These are phyloP conservation scores for Globisporangium cystogenes DNA, from an alignment of 352 stramenopile genomes.

Conservation along the genomic window DNA sequence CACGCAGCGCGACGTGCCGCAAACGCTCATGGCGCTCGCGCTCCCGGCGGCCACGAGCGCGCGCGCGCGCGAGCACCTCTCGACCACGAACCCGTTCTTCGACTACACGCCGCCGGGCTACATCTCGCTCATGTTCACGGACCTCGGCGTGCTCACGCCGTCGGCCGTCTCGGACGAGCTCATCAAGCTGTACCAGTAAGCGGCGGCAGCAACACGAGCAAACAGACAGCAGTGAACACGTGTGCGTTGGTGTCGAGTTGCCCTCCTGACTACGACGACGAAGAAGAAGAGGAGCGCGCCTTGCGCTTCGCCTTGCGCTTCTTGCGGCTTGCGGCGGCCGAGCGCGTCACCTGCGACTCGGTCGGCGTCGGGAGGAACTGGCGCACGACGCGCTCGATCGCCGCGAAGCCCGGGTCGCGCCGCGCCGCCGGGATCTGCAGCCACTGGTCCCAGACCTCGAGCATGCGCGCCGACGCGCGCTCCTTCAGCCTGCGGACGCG, in stretches of 20 bases:
- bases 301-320: slow-evolving; percentile 1
- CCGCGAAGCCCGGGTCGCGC: slow-evolving; percentile 37
- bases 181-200: slow-evolving; percentile 97
- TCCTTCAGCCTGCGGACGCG: slow-evolving; percentile 47
- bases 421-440: slow-evolving; percentile 38
- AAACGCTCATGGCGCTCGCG: slow-evolving; percentile 50
- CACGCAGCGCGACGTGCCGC: slow-evolving; percentile 92
- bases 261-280: no score
- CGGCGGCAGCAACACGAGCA: slow-evolving; percentile 8
- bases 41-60: slow-evolving; percentile 14
- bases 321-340: neutral
- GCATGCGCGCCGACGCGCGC: slow-evolving; percentile 51
- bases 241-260: no score
- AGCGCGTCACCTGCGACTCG: no score
- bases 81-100: slow-evolving; percentile 87
- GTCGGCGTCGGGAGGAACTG: slow-evolving; percentile 41
- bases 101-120: slow-evolving; percentile 98
- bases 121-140: slow-evolving; percentile 98
- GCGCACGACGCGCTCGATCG: slow-evolving; percentile 44
- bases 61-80: slow-evolving; percentile 45
- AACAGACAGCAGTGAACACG: neutral
- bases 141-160: slow-evolving; percentile 96
- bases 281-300: no score
- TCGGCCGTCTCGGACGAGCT: slow-evolving; percentile 98
- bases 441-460: slow-evolving; percentile 67